Conservation (phyloP, 139 green algal genomes). For the Astrephomene gubernaculifera region DNA sequence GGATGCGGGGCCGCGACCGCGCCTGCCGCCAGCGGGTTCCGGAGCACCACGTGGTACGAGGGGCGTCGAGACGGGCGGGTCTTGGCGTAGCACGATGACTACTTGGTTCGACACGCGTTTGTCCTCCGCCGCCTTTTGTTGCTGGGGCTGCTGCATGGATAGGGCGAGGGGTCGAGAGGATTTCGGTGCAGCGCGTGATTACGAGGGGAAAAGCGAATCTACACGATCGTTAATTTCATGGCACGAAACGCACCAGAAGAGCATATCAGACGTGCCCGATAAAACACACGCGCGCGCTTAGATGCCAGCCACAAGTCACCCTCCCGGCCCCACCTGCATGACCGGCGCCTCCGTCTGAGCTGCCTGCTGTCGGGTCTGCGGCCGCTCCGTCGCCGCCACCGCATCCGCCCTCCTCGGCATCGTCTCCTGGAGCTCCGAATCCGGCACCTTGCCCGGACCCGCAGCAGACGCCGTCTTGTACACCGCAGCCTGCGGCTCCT, state of each 20-base stretch:
- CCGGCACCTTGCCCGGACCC: not conserved
- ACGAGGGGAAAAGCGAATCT: no score
- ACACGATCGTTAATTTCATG: no score
- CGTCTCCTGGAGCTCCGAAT: not conserved
- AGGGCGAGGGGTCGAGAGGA: not conserved
- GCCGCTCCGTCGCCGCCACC: not conserved
- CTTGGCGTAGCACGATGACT: conserved; percentile 4
- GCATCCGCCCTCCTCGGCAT: not conserved
- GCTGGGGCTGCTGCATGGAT: not conserved
- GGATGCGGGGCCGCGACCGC: not conserved
- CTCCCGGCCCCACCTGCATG: not conserved
- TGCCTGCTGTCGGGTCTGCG: conserved; percentile 9
- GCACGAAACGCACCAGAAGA: no score
- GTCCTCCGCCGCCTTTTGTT: not conserved
- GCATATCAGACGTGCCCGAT: no score
- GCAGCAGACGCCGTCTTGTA: not conserved
- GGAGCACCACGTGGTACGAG: no score
- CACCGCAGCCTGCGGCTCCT: not conserved
- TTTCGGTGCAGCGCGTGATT: no score
- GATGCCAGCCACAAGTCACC: no score
- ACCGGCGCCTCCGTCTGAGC: not conserved
- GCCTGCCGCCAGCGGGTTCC: not conserved
- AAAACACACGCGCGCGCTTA: no score
- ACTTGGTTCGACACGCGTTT: not conserved
- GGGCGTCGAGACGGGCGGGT: not conserved